phyloP scores from a whole-genome alignment of 306 rosid species.

The Benincasa hispida region DNA sequence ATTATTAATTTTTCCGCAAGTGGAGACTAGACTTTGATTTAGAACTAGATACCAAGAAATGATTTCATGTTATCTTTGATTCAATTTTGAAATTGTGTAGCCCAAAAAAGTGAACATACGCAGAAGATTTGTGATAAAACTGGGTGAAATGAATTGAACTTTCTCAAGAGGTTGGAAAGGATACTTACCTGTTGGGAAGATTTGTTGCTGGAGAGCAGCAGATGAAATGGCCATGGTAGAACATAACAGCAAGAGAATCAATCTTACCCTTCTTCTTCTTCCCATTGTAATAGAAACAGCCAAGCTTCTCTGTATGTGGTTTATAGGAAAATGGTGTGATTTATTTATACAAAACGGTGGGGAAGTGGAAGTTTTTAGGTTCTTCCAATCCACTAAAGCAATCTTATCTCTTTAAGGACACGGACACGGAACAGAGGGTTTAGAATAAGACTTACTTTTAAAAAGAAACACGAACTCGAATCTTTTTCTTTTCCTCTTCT shows the following conservation, averaged over 20 bases:
- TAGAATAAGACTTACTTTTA: not conserved
- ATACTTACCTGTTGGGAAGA: constrained; percentile 35
- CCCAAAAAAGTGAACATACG: not conserved
- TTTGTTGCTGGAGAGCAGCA: constrained; percentile 16
- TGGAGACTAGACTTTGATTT: not conserved
- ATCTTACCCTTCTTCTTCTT: constrained; percentile 8
- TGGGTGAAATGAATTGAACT: not conserved
- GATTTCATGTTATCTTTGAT: not conserved
- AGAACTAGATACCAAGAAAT: not conserved
- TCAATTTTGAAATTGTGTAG: not conserved
- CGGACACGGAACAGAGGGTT: not conserved
- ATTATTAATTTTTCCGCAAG: too few relatives aligned
- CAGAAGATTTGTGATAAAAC: not conserved
- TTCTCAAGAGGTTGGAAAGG: not conserved
- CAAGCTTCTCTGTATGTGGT: not conserved
- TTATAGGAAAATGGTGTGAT: not conserved
- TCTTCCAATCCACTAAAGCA: not conserved
- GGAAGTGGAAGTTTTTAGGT: not conserved
- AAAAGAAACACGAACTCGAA: not conserved
- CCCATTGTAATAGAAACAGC: not conserved
- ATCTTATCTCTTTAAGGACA: not conserved
- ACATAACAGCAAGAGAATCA: constrained; percentile 19
- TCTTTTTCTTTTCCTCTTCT: not conserved
- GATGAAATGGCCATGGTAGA: constrained; percentile 21
- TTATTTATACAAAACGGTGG: not conserved